Conservation (phyloP, 768 basidiomycete genomes). For the Plicaturopsis crispa region DNA sequence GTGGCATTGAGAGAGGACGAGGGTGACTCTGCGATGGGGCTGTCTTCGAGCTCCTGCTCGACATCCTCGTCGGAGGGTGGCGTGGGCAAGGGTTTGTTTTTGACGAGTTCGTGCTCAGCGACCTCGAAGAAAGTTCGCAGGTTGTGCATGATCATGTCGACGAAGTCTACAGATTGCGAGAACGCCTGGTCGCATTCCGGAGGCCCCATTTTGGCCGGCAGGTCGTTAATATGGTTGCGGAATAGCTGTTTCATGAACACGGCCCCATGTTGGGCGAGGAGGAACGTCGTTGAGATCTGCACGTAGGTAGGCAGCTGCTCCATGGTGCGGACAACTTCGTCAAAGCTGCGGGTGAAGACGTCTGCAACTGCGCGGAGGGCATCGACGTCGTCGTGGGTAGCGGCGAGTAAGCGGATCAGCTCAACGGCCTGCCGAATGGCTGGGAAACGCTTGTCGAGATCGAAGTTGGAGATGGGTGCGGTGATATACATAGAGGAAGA, state of each 20-base stretch:
- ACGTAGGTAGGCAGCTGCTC: conserved; percentile 10
- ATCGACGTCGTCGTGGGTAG: no score
- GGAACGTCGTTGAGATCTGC: no score
- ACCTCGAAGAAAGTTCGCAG: conserved; percentile 23
- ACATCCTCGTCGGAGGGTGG: no score
- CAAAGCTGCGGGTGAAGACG: conserved; percentile 12
- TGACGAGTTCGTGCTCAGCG: conserved; percentile 19
- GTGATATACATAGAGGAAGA: conserved; percentile 12
- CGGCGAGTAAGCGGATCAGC: conserved; percentile 21
- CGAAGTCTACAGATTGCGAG: conserved; percentile 15
- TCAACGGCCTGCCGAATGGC: conserved; percentile 23
- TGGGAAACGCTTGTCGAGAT: conserved; percentile 27
- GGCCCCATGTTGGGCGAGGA: no score
- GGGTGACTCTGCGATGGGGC: no score
- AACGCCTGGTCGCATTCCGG: neutral
- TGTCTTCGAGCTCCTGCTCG: no score
- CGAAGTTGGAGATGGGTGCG: conserved; percentile 13
- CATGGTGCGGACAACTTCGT: conserved; percentile 10
- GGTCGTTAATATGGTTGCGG: no score
- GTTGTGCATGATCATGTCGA: conserved; percentile 22
- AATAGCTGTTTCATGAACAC: no score
- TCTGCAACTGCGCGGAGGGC: conserved; percentile 10
- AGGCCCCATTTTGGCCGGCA: no score
- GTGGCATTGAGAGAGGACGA: no score
- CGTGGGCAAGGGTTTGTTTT: conserved; percentile 17